phyloP scores from a whole-genome alignment of 345 rosid species.

The Microthlaspi erraticum region DNA sequence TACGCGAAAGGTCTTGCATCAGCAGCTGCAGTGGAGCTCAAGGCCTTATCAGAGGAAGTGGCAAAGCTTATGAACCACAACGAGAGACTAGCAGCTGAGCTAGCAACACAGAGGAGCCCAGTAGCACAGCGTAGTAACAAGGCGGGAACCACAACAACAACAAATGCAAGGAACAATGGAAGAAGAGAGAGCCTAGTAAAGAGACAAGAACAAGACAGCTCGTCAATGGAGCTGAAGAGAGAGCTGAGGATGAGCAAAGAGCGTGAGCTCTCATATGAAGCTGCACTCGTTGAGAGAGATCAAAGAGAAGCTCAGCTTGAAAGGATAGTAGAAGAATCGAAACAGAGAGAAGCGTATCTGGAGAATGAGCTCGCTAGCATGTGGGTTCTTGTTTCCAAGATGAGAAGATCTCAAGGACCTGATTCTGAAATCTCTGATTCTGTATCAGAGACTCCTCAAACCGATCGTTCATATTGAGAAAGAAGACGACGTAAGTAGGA shows the following conservation, averaged over 20 bases:
- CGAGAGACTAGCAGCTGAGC: slow-evolving; percentile 74
- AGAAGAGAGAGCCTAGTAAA: slow-evolving; percentile 55
- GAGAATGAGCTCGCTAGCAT: slow-evolving; percentile 98
- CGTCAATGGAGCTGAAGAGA: slow-evolving; percentile 72
- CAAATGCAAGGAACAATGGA: slow-evolving; percentile 66
- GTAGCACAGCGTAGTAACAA: slow-evolving; percentile 56
- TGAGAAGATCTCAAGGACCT: slow-evolving; percentile 70
- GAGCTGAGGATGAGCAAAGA: slow-evolving; percentile 80
- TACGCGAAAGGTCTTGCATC: slow-evolving; percentile 99
- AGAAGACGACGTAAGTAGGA: slow-evolving; percentile 9
- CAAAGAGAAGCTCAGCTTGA: slow-evolving; percentile 82
- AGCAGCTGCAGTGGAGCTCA: slow-evolving; percentile 99
- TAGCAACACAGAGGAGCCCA: slow-evolving; percentile 66
- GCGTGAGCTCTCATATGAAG: slow-evolving; percentile 84
- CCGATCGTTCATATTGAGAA: slow-evolving; percentile 41
- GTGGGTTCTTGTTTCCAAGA: slow-evolving; percentile 97
- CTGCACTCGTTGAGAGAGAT: slow-evolving; percentile 79
- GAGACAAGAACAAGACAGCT: slow-evolving; percentile 67
- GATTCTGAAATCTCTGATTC: slow-evolving; percentile 55
- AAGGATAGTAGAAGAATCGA: slow-evolving; percentile 84
- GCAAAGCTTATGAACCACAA: slow-evolving; percentile 95
- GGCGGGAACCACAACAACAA: slow-evolving; percentile 51
- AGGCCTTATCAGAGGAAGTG: slow-evolving; percentile 96
- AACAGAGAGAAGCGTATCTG: slow-evolving; percentile 90
- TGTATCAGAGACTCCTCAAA: slow-evolving; percentile 39